These are phyloP conservation scores for Lotus japonicus DNA, from an alignment of 306 rosid species.

Conservation along the genomic window DNA sequence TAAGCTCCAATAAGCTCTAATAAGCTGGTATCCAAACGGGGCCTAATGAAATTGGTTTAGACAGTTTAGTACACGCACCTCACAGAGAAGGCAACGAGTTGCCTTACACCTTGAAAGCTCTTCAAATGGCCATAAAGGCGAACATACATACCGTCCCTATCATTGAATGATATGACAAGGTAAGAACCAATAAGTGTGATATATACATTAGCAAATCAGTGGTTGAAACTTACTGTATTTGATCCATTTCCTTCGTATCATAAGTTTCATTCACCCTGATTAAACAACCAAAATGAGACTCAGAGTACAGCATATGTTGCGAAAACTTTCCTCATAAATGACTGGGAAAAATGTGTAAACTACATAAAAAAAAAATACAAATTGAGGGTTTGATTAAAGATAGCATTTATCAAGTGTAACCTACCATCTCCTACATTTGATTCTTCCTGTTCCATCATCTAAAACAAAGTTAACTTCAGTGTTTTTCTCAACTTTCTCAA, in stretches of 20 bases:
- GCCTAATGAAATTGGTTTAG: background rate
- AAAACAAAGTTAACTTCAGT: constrained; percentile 51
- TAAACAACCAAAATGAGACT: background rate
- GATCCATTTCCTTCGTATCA: constrained; percentile 69
- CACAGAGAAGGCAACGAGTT: constrained; percentile 63
- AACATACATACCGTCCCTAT: constrained; percentile 34
- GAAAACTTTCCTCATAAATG: background rate
- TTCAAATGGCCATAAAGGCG: constrained; percentile 74
- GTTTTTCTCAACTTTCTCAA: constrained; percentile 56
- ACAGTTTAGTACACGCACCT: constrained; percentile 30
- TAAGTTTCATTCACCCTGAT: constrained; percentile 62
- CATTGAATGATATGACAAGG: constrained; percentile 12
- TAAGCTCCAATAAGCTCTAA: too few species aligned
- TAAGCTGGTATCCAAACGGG: too few species aligned
- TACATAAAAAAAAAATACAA: too few species aligned
- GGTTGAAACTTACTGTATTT: constrained; percentile 43
- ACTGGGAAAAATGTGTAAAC: background rate
- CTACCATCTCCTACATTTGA: constrained; percentile 80
- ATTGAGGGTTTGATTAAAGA: background rate
- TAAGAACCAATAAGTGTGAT: background rate
- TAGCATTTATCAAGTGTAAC: background rate
- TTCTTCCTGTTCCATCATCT: constrained; percentile 83
- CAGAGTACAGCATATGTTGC: background rate
- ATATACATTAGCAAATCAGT: background rate
- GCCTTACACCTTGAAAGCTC: constrained; percentile 58